Evolutionary conservation across 2,329 filamentous ascomycete species (phyloP), one percentile per base, ranked within the genome.

Genomic region (Phaeosphaeriaceae sp.): DNA sequence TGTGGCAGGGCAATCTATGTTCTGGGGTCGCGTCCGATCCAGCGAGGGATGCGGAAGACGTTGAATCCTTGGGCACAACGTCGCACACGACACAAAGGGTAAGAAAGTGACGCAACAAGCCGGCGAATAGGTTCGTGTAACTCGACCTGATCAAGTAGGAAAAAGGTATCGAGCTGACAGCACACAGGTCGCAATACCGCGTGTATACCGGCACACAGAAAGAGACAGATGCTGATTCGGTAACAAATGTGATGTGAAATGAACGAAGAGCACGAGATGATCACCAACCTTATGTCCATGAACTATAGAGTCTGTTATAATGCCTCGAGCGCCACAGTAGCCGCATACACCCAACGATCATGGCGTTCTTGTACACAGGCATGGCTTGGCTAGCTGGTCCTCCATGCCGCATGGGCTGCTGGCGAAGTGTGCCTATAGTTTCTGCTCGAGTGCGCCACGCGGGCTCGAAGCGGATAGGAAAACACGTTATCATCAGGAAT

Each of bases 51-150:
- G 49, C 45, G 52, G 53, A 48, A 17, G 31, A 42, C 41, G 48
- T 31, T 40, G 54, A 54, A 41, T 45, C 45, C 51, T 50, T 40
- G 33, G 22, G 44, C 45, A 46, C 48, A 57, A 57, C 53, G 59
- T 58, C 33, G 53, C 25, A 57, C 59, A 48, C 33, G 31, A 62
- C 53, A 20, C 46, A 54, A 61, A n/a, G 40, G 53, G 53, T 19
- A 51, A 55, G 53, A 48, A 53, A 56, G 47, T 42, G 50, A 58
- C 51, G 53, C 36, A 56, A 40, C 48, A 33, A 52, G 42, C 53
- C 52, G 33, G 40, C 19, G n/a, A 21, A n/a, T 22, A 40, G 48
- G 48, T 40, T 54, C 20, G 59, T 58, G 48, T 25, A n/a, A 61
- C 55, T 44, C 21, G 33, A 48, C 24, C 20, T 44, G 19, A 46